A percentile compares a stretch with the other conserved stretches of the same genome.
phyloP scores from a whole-genome alignment of 768 basidiomycete species.

The Rubroboletus pulcherrimus region DNA sequence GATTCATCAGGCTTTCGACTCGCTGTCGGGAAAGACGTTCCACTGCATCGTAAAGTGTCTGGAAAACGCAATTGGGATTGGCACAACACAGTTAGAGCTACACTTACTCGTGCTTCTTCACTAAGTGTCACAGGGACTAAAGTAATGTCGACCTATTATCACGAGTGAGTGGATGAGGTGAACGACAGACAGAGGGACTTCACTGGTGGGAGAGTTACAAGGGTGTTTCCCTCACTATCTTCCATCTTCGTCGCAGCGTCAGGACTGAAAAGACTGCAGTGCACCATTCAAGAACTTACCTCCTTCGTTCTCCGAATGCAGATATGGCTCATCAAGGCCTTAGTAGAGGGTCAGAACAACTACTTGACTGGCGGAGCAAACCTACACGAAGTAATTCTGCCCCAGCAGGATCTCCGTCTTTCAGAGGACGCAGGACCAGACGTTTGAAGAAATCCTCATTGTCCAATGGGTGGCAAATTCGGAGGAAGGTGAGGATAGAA shows the following conservation, averaged over 20 bases:
- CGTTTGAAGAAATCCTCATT: conserved; percentile 79
- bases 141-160: conserved; percentile 68
- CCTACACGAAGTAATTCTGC: conserved; percentile 67
- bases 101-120: conserved; percentile 59
- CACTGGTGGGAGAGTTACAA: conserved; percentile 75
- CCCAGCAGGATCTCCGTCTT: conserved; percentile 62
- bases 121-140: conserved; percentile 64
- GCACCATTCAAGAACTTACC: conserved; percentile 32
- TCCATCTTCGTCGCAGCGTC: conserved; percentile 59
- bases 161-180: conserved; percentile 1
- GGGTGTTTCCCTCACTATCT: conserved; percentile 65
- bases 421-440: conserved; percentile 73
- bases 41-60: conserved; percentile 69
- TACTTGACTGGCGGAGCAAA: neutral
- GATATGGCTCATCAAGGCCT: conserved; percentile 75
- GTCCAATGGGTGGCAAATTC: conserved; percentile 82
- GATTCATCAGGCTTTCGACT: conserved; percentile 52
- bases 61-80: conserved; percentile 4
- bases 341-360: conserved; percentile 26
- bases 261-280: conserved; percentile 5
- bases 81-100: neutral
- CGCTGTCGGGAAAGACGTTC: conserved; percentile 59
- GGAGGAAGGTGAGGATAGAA: conserved; percentile 78
- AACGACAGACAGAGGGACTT: conserved; percentile 4
- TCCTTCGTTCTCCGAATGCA: conserved; percentile 86